Evolutionary conservation across 305 asterid species (phyloP).

Genomic region (Vinca major): DNA sequence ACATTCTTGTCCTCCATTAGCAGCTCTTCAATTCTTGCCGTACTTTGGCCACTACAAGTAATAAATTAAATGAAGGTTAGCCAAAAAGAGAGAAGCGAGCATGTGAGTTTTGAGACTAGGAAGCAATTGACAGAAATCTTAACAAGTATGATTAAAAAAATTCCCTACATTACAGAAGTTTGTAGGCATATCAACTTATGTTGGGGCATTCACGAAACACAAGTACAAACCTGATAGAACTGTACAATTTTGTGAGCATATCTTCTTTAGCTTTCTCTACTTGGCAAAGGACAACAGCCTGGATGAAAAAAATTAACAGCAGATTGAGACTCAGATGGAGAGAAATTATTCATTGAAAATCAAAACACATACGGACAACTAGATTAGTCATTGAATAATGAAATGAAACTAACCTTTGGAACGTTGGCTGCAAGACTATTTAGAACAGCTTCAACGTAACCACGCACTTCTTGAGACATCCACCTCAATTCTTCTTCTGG

Average conservation of each 20-base stretch:
- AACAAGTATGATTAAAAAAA: neutral
- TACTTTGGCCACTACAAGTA: conserved; percentile 62
- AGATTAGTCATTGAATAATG: neutral
- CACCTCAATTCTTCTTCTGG: conserved; percentile 99
- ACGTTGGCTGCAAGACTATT: conserved; percentile 99
- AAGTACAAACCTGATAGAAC: conserved; percentile 64
- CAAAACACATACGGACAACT: neutral
- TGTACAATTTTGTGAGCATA: conserved; percentile 91
- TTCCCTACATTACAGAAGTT: neutral
- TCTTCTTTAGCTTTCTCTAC: conserved; percentile 99
- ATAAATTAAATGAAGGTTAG: conserved; percentile 9
- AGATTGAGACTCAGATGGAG: neutral
- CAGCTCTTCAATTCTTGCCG: conserved; percentile 85
- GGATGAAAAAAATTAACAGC: conserved; percentile 22
- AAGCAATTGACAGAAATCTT: neutral
- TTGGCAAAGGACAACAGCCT: conserved; percentile 99
- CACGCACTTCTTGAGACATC: conserved; percentile 99
- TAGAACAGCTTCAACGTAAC: conserved; percentile 98
- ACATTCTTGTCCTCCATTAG: conserved; percentile 93
- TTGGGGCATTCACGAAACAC: neutral
- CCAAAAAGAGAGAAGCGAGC: neutral
- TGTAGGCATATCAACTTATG: neutral
- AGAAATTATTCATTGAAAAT: conserved; percentile 4
- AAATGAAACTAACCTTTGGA: conserved; percentile 55
- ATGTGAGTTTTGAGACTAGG: neutral